Conservation (phyloP, 768 basidiomycete species). For the Mycena epipterygia region DNA sequence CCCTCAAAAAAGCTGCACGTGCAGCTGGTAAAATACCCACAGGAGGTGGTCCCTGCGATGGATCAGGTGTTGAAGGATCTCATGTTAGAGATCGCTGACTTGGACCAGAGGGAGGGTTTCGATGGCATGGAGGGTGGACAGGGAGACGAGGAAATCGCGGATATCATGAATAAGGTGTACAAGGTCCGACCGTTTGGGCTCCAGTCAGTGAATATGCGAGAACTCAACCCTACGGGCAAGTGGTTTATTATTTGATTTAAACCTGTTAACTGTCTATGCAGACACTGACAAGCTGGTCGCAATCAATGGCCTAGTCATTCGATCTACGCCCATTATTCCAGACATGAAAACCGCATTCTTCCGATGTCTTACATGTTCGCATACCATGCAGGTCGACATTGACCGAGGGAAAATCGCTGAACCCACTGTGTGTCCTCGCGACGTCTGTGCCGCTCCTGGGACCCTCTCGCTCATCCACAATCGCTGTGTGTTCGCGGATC, state of each 20-base stretch:
- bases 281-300: slow-evolving; percentile 98
- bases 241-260: slow-evolving; percentile 14
- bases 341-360: slow-evolving; percentile 99
- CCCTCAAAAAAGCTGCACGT: slow-evolving; percentile 84
- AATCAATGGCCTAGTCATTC: slow-evolving; percentile 97
- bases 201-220: slow-evolving; percentile 91
- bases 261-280: slow-evolving; percentile 46
- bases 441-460: slow-evolving; percentile 89
- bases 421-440: slow-evolving; percentile 91
- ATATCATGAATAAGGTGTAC: slow-evolving; percentile 90
- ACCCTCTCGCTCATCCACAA: slow-evolving; percentile 98
- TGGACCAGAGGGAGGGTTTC: slow-evolving; percentile 77
- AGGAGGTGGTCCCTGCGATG: slow-evolving; percentile 97
- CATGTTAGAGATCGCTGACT: slow-evolving; percentile 89
- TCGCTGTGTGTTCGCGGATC: slow-evolving; percentile 95
- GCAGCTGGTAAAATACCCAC: slow-evolving; percentile 93
- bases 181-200: slow-evolving; percentile 95
- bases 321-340: slow-evolving; percentile 97
- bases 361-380: slow-evolving; percentile 94
- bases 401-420: slow-evolving; percentile 98
- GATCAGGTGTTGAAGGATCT: slow-evolving; percentile 96
- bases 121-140: slow-evolving; percentile 83
- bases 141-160: slow-evolving; percentile 88
- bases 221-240: slow-evolving; percentile 92
- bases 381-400: slow-evolving; percentile 97